Evolutionary conservation across 2,329 filamentous ascomycete species (phyloP).

Genomic region (Aureobasidium sp.): DNA sequence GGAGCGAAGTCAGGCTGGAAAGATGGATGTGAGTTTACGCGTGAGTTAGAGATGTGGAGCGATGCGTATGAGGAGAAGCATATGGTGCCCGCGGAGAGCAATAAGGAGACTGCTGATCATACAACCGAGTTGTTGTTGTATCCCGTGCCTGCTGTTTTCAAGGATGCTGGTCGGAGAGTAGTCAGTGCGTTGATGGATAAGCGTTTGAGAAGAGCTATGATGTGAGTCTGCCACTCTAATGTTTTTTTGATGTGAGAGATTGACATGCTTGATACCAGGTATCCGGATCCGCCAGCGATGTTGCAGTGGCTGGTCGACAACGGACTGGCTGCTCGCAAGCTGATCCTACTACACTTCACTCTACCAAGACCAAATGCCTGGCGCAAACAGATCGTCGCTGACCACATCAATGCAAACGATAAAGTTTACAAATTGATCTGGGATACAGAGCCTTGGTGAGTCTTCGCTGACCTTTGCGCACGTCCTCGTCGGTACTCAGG

Average conservation of each 20-base stretch:
- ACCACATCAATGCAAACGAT: conserved; percentile 46
- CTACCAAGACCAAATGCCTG: conserved; percentile 49
- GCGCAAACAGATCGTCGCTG: conserved; percentile 34
- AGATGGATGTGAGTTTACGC: conserved; percentile 48
- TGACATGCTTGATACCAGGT: conserved; percentile 19
- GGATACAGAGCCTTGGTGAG: conserved; percentile 59
- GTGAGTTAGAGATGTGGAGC: conserved; percentile 47
- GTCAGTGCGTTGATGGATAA: conserved; percentile 58
- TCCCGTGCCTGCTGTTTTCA: conserved; percentile 42
- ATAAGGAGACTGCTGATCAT: conserved; percentile 45
- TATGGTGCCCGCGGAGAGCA: conserved; percentile 45
- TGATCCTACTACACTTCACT: conserved; percentile 51
- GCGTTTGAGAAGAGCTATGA: conserved; percentile 57
- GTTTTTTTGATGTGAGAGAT: conserved; percentile 20
- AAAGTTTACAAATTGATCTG: conserved; percentile 47
- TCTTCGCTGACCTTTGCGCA: neutral
- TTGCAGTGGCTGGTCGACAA: conserved; percentile 36
- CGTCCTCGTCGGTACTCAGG: neutral
- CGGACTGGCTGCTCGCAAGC: conserved; percentile 47
- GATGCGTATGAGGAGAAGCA: conserved; percentile 50
- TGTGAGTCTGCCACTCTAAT: conserved; percentile 38
- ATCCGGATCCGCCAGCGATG: conserved; percentile 33
- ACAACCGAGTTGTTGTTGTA: conserved; percentile 56
- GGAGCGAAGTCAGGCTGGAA: conserved; percentile 36
- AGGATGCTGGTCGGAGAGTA: conserved; percentile 44